phyloP scores from a whole-genome alignment of 331 rosid genomes.

The Quercus lobata region DNA sequence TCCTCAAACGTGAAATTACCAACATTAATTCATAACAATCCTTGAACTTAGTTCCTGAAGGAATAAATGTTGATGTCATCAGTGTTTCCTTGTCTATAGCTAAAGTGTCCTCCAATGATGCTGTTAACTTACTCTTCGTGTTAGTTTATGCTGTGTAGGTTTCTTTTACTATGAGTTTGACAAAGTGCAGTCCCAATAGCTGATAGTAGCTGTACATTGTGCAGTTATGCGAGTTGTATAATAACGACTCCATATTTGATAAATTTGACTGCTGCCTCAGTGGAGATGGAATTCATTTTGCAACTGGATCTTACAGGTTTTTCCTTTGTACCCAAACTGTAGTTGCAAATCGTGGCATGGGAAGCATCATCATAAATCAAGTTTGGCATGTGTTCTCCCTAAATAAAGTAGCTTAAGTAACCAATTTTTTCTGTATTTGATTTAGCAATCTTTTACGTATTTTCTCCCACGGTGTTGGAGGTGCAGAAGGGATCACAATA shows the following conservation, averaged over 20 bases:
- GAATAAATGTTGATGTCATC: neutral
- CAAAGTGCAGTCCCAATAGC: neutral
- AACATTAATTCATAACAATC: neutral
- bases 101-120: neutral
- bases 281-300: constrained; percentile 60
- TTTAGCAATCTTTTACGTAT: constrained; percentile 53
- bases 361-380: neutral
- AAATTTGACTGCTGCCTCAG: constrained; percentile 64
- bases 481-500: constrained; percentile 41
- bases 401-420: constrained; percentile 2
- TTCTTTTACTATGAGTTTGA: neutral
- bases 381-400: constrained; percentile 3
- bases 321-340: constrained; percentile 4
- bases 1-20: neutral
- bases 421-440: constrained; percentile 18
- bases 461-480: constrained; percentile 40
- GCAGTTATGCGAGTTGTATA: constrained; percentile 60
- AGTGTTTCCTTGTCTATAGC: neutral
- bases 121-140: neutral
- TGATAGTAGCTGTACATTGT: constrained; percentile 11
- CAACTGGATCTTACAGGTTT: constrained; percentile 70
- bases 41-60: neutral
- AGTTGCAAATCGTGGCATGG: constrained; percentile 1
- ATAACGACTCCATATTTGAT: constrained; percentile 59
- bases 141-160: neutral